These are phyloP conservation scores for Auxenochlorella protothecoides DNA, from an alignment of 139 green algal species.

Conservation along the genomic window DNA sequence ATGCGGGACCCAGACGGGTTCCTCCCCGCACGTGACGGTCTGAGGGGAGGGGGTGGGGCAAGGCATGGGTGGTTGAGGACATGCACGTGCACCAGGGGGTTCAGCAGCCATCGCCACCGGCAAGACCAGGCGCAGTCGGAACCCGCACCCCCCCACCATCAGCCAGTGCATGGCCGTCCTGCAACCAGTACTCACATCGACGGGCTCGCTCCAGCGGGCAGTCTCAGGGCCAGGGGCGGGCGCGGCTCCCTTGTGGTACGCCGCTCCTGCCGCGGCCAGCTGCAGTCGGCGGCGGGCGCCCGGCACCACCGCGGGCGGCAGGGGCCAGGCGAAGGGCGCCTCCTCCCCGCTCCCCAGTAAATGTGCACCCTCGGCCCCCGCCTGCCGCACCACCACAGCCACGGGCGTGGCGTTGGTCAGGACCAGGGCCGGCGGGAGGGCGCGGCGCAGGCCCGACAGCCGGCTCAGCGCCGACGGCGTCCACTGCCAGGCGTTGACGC, in stretches of 20 bases:
- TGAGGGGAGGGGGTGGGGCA: neutral
- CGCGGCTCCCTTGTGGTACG: neutral
- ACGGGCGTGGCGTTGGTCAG: constrained; percentile 10
- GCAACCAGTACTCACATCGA: constrained; percentile 7
- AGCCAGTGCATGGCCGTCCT: too few relatives aligned
- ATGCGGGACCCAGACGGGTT: neutral
- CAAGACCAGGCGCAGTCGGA: too few relatives aligned
- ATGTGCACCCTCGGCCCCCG: neutral
- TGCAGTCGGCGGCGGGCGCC: constrained; percentile 9
- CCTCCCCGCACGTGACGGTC: neutral
- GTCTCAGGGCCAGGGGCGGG: neutral
- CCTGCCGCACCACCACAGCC: constrained; percentile 13
- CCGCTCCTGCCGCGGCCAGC: neutral
- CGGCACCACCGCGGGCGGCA: constrained; percentile 7
- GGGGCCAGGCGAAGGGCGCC: constrained; percentile 4
- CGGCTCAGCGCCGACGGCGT: neutral
- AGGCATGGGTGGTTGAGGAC: too few relatives aligned
- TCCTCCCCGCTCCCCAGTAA: constrained; percentile 1
- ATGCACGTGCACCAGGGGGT: too few relatives aligned
- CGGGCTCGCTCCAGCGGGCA: constrained; percentile 4
- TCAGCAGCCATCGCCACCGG: too few relatives aligned
- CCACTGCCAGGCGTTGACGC: too few relatives aligned
- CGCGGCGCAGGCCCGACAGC: too few relatives aligned
- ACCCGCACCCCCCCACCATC: too few relatives aligned
- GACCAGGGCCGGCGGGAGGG: neutral